Evolutionary conservation across 2,329 filamentous ascomycete genomes (phyloP).

Genomic region (Apiospora aurea): DNA sequence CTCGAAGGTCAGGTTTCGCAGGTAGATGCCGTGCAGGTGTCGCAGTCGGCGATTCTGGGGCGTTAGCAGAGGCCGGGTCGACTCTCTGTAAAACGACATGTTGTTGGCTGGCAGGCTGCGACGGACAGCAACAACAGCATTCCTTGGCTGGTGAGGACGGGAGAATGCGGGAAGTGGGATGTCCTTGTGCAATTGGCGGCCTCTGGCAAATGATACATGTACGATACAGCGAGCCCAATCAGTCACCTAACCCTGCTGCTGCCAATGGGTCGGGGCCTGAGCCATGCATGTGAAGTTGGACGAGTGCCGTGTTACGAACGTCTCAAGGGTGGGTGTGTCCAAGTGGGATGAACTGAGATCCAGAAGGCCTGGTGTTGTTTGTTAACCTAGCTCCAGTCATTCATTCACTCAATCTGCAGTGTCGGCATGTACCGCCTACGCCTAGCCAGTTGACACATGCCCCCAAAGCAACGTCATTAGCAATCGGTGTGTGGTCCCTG

Average conservation of each 20-base stretch:
- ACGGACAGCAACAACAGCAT: background rate
- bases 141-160: background rate
- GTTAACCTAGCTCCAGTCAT: background rate
- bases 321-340: background rate
- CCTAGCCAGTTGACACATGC: background rate
- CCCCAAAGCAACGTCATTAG: constrained; percentile 9
- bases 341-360: constrained; percentile 10
- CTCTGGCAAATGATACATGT: background rate
- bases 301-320: background rate
- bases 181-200: background rate
- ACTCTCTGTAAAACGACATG: constrained; percentile 28
- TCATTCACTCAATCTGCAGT: no score
- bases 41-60: constrained; percentile 86
- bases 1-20: constrained; percentile 82
- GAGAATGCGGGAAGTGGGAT: background rate
- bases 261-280: background rate
- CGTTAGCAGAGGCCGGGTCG: constrained; percentile 47
- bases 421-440: background rate
- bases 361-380: background rate
- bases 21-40: constrained; percentile 84
- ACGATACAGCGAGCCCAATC: background rate
- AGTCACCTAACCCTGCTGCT: constrained; percentile 2
- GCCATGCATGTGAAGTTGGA: constrained; percentile 5
- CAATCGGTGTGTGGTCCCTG: constrained; percentile 5
- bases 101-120: background rate